Base-by-base conservation (phyloP, 148 eudicot species). In the Gaultheria prostrata region DNA sequence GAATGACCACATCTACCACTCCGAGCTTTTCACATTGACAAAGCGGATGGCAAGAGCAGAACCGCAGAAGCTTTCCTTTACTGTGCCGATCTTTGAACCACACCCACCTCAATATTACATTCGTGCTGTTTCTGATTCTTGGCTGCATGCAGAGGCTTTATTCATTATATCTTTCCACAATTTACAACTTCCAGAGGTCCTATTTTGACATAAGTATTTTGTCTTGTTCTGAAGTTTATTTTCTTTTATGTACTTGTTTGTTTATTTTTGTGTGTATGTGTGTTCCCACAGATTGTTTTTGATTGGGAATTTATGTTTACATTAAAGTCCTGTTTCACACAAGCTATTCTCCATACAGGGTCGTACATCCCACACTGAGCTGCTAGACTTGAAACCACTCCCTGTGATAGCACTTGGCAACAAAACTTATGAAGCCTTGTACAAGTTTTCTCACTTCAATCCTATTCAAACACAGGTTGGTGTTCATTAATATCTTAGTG, bases 81-180 rank as follows among this genome's bases (percentile, higher is more conserved):
- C 98, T 6, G 97, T 95, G 84, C 99, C 99, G 59, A 97, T 97
- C 86, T 97, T 97, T 81, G 99, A 97, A 86, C 99, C 99, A 81
- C 99, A 97, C 93, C 99, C 99, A 59, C 92, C 99, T 76, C 99
- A 97, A 61, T 97, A 97, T 82, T 92, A 91, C 80, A 92, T 97
- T 70, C 98, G 97, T 85, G 99, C 98, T 80, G 94, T 97, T 87
- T 95, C 97, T 61, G 98, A 97, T 86, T 92, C 98, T 51, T 97
- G 99, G 99, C 82, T 97, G 86, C 99, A 94, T 48, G 88, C 97
- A 79, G 99, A 97, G 88, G 94, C 98, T 61, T 92, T 94, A 80
- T 97, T 91, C 87, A 87, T 96, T 18, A 92, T 97, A 83, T 93
- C 99, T 73, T 90, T 97, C 80, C 92, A 97, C 83, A 95, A 95